A percentile compares a stretch with the other conserved stretches of the same genome.
Conservation (phyloP, 768 basidiomycete genomes). For the Tylopilus vinaceipallidus region DNA sequence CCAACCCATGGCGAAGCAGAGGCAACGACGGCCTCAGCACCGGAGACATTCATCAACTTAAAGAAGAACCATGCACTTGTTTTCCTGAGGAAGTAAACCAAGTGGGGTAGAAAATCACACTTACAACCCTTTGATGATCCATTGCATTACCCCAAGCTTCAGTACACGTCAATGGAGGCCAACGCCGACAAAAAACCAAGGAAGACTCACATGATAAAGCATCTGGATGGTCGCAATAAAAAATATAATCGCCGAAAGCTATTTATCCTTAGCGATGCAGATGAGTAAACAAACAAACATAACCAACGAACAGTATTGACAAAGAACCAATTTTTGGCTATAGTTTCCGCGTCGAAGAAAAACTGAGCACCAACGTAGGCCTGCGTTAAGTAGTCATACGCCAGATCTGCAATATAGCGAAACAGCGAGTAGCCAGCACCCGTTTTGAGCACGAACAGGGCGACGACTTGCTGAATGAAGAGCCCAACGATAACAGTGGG, state of each 20-base stretch:
- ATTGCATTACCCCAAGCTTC: conserved; percentile 85
- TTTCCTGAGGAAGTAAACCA: neutral
- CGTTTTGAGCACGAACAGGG: conserved; percentile 86
- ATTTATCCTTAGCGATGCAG: conserved; percentile 15
- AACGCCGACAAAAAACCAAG: neutral
- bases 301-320: conserved; percentile 60
- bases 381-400: conserved; percentile 74
- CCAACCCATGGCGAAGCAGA: conserved; percentile 94
- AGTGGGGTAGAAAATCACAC: conserved; percentile 21
- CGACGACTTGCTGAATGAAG: conserved; percentile 81
- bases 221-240: conserved; percentile 93
- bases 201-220: conserved; percentile 65
- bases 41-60: conserved; percentile 88
- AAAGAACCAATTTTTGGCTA: conserved; percentile 79
- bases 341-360: conserved; percentile 74
- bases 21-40: conserved; percentile 91
- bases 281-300: conserved; percentile 5
- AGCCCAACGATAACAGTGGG: conserved; percentile 87
- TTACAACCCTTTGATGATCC: conserved; percentile 84
- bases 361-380: conserved; percentile 70
- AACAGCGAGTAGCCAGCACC: conserved; percentile 82
- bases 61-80: conserved; percentile 89
- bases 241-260: conserved; percentile 84
- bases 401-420: conserved; percentile 76
- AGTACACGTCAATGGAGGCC: neutral